Base-by-base conservation (phyloP, 2,329 filamentous ascomycete species). In the Exophiala sideris region DNA sequence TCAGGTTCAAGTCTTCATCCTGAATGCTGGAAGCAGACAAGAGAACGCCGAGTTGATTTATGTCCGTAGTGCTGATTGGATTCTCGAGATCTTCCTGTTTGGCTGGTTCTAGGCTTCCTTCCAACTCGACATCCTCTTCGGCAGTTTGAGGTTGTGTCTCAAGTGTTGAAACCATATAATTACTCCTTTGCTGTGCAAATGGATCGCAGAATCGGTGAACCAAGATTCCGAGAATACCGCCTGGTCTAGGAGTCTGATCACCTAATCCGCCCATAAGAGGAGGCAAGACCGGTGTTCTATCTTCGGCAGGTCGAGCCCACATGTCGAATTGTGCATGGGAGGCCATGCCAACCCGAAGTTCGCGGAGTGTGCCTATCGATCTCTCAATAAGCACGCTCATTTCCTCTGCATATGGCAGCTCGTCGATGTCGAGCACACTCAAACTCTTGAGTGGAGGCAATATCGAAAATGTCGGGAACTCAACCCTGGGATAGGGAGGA, bases 361-460 rank as follows among this genome's bases (percentile, higher is more conserved):
- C 89, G 29, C 81, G 79, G 12, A 94, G 73, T 39, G 78, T 78
- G 57, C 79, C 76, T 54, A 82, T 77, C 10, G 88, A 92, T 20
- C 84, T 81, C 56, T 86, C 85, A 56, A 94, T 83, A 10, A 94
- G 77, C 39, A 89, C 76, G 50, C 86, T 86, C 81, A 94, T 87
- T 71, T 94, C 89, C 65, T 92, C 88, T 35, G 92, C 72, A 67
- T 94, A 94, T 24, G 85, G 80, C n/a, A 89, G 71, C 66, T 92
- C 88, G 64, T 94, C 89, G 56, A 94, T 87, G 62, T 94, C 87
- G 39, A 94, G 75, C 1, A 91, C 89, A 47, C 82, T 88, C 54
- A 94, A 70, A 61, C 85, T 89, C 68, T 84, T 87, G 48, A 94
- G 70, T 0, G 88, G 79, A 8, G 88, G 88, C 6, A 95, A 75